Base-by-base conservation (phyloP, 2,329 filamentous ascomycete genomes). In the Penicillium sp. region DNA sequence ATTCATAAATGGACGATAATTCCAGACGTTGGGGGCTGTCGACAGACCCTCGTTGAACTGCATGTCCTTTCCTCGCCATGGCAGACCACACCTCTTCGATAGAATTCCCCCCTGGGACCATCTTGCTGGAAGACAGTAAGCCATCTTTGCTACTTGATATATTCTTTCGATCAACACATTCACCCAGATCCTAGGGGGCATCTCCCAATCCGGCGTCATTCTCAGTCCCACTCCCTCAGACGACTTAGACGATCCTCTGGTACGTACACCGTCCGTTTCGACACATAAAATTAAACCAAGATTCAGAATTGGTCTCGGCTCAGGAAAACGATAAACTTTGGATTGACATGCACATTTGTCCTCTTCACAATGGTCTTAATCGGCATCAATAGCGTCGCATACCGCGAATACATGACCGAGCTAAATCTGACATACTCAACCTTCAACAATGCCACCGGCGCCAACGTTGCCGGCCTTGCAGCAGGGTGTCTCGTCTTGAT, bases 321-420 rank as follows among this genome's bases (percentile, higher is more conserved):
- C 7, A 42, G 49, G 16, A 56, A 53, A 49, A 18, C 50, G 31
- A 34, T 56, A 5, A 56, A 56, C 44, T 52, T 56, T 24, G 49
- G 43, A 15, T 49, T 56, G 24, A 47, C 46, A 16, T 52, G 43
- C 23, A 36, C 49, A 41, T 56, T 52, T 33, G 53, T 52, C 26
- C 26, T 56, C 6, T 52, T 52, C 33, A 56, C 53, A 5, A 52
- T 56, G 34, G 47, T 52, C 13, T 31, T 56, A 12, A 36, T 56
- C 34, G 53, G 52, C 16, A 41, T 52, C 47, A 31, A 46, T 26
- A 26, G 13, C 26, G 15, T 47, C 26, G 28, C 31, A n/a, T 28
- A 42, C 10, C 5, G 26, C 1, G 15, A 12, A 16, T 52, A 56
- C 33, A 31, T 28, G n/a, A 16, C 26, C 6, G 23, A 36, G 6